Percentiles rank a stretch among this genome's conserved stretches.
Evolutionary conservation across 352 stramenopile species (phyloP).

Genomic region (Globisporangium cylindrosporum): DNA sequence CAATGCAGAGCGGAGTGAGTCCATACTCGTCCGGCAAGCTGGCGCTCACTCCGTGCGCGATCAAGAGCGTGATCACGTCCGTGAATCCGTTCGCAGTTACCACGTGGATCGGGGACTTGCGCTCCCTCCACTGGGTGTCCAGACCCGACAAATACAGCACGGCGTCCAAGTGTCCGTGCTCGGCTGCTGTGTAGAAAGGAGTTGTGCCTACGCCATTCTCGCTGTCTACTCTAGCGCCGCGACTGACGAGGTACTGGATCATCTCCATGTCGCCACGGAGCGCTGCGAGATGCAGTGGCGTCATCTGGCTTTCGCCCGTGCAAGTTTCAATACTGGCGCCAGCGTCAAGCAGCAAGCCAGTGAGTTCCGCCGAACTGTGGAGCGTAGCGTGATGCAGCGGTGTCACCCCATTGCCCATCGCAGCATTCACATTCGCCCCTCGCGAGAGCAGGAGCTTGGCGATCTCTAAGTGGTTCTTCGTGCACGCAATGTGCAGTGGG

Average conservation of each 20-base stretch:
- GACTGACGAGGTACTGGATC: conserved; percentile 11
- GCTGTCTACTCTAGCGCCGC: not conserved
- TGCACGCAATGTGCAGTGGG: conserved; percentile 11
- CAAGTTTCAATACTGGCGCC: not conserved
- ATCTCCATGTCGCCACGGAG: conserved; percentile 9
- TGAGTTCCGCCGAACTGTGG: conserved; percentile 3
- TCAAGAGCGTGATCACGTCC: conserved; percentile 4
- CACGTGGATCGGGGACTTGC: conserved; percentile 14
- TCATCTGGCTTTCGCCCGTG: conserved; percentile 5
- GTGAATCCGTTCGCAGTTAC: conserved; percentile 14
- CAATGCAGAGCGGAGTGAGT: conserved; percentile 12
- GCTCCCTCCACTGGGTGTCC: conserved; percentile 7
- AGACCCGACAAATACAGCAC: conserved; percentile 1
- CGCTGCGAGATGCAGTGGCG: conserved; percentile 12
- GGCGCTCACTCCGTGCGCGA: conserved; percentile 6
- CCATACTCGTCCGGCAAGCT: conserved; percentile 1
- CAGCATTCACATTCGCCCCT: conserved; percentile 7
- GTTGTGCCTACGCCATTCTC: not conserved
- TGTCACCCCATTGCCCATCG: conserved; percentile 9
- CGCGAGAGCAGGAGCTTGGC: conserved; percentile 7
- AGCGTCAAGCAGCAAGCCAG: conserved; percentile 2
- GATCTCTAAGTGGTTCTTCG: conserved; percentile 8
- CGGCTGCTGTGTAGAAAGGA: conserved; percentile 11
- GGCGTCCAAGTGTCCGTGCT: conserved; percentile 19
- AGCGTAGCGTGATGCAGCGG: conserved; percentile 6